These are phyloP conservation scores for Scheffersomyces segobiensis DNA, from an alignment of 1,139 yeast species.

Conservation along the genomic window DNA sequence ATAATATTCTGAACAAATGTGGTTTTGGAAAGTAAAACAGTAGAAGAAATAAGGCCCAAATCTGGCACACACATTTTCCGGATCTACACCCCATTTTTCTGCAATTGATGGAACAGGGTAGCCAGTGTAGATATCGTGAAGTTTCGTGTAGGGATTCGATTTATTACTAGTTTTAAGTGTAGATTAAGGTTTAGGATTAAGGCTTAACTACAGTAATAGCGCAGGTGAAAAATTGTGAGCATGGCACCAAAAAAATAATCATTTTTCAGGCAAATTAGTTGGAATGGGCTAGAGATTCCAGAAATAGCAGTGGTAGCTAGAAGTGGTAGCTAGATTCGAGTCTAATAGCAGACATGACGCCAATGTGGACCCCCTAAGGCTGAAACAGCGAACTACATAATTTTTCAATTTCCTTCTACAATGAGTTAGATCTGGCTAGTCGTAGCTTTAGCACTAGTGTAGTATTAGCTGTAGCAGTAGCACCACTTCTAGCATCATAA, in stretches of 20 bases:
- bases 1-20: neutral
- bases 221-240: neutral
- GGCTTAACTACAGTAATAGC: neutral
- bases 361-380: neutral
- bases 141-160: neutral
- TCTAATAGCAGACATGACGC: neutral
- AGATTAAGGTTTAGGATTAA: neutral
- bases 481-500: neutral
- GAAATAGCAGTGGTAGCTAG: neutral
- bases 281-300: neutral
- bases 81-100: neutral
- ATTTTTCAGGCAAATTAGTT: neutral
- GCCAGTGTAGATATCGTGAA: neutral
- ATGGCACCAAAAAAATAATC: neutral
- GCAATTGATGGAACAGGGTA: neutral
- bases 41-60: neutral
- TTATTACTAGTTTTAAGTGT: neutral
- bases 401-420: constrained; percentile 1
- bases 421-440: neutral
- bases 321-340: neutral
- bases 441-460: neutral
- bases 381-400: neutral
- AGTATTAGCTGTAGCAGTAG: neutral
- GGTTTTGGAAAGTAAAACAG: neutral
- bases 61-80: neutral